phyloP scores from a whole-genome alignment of 1,284 basidiomycete genomes.

The Papiliotrema flavescens region DNA sequence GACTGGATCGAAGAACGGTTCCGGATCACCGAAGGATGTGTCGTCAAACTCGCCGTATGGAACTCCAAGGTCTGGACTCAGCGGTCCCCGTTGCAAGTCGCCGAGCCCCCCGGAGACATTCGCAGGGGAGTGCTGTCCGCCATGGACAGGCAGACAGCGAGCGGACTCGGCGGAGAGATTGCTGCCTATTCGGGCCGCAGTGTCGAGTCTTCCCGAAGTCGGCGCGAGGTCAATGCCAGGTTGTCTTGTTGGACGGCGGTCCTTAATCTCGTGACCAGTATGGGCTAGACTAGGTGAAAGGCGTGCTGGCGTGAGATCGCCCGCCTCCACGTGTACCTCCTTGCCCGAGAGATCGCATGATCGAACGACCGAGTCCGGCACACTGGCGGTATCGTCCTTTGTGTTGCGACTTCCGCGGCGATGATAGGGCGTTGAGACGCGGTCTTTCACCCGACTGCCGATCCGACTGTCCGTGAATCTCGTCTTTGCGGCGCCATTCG shows the following conservation, averaged over 20 bases:
- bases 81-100: not conserved
- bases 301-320: not conserved
- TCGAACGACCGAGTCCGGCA: too few species aligned
- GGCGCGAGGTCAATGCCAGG: too few species aligned
- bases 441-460: not conserved
- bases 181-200: too few species aligned
- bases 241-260: not conserved
- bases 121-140: not conserved
- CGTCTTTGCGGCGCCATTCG: not conserved
- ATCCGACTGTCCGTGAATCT: not conserved
- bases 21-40: not conserved
- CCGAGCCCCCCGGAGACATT: not conserved
- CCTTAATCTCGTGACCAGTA: not conserved
- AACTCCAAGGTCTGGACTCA: not conserved
- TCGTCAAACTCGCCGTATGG: not conserved
- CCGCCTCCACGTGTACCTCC: too few species aligned
- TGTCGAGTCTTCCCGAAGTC: too few species aligned
- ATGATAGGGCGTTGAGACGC: slow-evolving; percentile 3
- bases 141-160: not conserved
- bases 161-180: not conserved
- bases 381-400: not conserved
- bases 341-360: too few species aligned
- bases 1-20: not conserved
- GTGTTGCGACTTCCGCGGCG: not conserved
- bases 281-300: not conserved